phyloP scores from a whole-genome alignment of 345 rosid genomes.

The Litchi chinensis region DNA sequence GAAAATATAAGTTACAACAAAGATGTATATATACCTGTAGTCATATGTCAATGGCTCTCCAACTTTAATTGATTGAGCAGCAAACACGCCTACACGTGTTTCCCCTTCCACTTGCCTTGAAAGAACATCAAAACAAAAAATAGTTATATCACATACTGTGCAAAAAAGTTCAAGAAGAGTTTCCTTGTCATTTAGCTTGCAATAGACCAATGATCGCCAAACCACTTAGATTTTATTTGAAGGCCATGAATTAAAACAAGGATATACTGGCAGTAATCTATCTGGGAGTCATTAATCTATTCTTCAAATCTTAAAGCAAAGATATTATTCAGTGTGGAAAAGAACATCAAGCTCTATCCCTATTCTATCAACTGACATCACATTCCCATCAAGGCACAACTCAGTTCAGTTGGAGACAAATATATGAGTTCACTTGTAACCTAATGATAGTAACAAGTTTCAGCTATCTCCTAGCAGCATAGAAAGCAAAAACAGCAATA shows the following conservation, averaged over 20 bases:
- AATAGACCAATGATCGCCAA: not conserved
- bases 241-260: no score
- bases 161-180: not conserved
- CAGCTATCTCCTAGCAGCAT: not conserved
- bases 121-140: conserved; percentile 5
- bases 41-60: conserved; percentile 93
- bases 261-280: not conserved
- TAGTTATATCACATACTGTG: conserved; percentile 4
- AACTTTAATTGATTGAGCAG: conserved; percentile 69
- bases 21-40: conserved; percentile 61
- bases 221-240: not conserved
- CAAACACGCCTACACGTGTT: conserved; percentile 91
- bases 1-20: not conserved
- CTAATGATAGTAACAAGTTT: not conserved
- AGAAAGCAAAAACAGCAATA: not conserved
- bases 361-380: not conserved
- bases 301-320: not conserved
- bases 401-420: not conserved
- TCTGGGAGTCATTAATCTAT: not conserved
- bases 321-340: not conserved
- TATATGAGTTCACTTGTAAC: not conserved
- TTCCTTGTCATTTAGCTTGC: not conserved
- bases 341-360: not conserved
- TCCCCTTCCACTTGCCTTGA: conserved; percentile 94
- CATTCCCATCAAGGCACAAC: not conserved